These are phyloP conservation scores for Didymella pinodella DNA, from an alignment of 2,329 filamentous ascomycete species.

Conservation along the genomic window DNA sequence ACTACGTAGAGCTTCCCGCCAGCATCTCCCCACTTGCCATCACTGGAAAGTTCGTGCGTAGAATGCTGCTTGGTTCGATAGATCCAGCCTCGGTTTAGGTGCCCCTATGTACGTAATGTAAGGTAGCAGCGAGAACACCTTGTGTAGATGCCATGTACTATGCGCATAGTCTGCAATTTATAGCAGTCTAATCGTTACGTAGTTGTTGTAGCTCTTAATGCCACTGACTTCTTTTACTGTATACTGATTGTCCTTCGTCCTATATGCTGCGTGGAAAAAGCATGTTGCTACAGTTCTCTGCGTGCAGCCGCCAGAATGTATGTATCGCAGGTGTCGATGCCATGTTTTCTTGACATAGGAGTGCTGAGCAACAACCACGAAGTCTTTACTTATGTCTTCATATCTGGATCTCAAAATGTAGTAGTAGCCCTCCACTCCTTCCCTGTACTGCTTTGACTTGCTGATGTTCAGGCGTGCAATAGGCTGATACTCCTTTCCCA, in stretches of 20 bases:
- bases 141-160: not conserved
- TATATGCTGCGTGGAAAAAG: not conserved
- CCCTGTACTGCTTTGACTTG: constrained; percentile 8
- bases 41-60: not conserved
- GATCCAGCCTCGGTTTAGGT: not conserved
- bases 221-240: not conserved
- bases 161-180: not conserved
- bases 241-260: not conserved
- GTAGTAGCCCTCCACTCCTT: constrained; percentile 15
- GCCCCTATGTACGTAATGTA: not conserved
- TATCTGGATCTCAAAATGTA: constrained; percentile 12
- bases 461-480: constrained; percentile 14
- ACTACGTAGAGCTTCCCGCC: constrained; percentile 1
- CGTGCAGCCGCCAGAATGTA: not conserved
- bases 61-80: not conserved
- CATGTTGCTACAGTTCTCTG: not conserved
- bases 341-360: constrained; percentile 5
- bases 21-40: not conserved
- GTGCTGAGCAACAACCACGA: constrained; percentile 7
- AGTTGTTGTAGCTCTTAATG: not conserved
- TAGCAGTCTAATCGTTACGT: constrained; percentile 1
- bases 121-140: not conserved
- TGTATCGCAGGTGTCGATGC: not conserved
- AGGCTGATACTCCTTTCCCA: constrained; percentile 14
- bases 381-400: constrained; percentile 12